Conservation (phyloP, 495 filamentous ascomycete genomes). For the Achaetomiella virescens region DNA sequence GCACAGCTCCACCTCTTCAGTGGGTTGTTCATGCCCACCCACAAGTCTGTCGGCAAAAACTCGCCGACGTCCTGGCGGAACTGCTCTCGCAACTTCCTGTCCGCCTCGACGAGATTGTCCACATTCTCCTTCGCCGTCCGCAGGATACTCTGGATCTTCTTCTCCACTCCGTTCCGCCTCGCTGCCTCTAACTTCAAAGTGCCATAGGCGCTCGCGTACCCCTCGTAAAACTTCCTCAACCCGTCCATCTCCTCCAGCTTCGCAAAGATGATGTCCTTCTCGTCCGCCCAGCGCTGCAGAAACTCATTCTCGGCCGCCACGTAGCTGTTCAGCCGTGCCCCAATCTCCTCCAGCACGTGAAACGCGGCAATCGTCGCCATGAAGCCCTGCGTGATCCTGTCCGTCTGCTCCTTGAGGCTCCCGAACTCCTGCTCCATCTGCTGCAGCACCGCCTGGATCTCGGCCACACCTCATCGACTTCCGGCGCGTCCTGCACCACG, state of each 20-base stretch:
- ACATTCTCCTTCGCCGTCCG: constrained; percentile 69
- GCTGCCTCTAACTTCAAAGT: constrained; percentile 76
- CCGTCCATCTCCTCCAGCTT: constrained; percentile 68
- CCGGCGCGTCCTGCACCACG: constrained; percentile 71
- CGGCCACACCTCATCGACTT: constrained; percentile 84
- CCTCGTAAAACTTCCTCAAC: constrained; percentile 70
- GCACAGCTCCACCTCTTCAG: constrained; percentile 37
- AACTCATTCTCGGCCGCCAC: constrained; percentile 66
- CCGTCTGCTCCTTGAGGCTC: constrained; percentile 50
- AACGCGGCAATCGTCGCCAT: constrained; percentile 51
- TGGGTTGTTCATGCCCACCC: constrained; percentile 57
- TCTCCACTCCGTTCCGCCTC: constrained; percentile 61
- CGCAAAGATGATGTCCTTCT: constrained; percentile 59
- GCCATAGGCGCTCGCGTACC: constrained; percentile 78
- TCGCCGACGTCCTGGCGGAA: constrained; percentile 82
- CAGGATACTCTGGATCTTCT: constrained; percentile 65
- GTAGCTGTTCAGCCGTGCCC: constrained; percentile 58
- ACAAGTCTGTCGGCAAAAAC: constrained; percentile 82
- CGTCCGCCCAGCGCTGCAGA: constrained; percentile 65
- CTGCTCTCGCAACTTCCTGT: constrained; percentile 64
- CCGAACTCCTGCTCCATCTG: constrained; percentile 69
- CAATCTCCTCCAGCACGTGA: constrained; percentile 60
- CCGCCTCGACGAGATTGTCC: constrained; percentile 66
- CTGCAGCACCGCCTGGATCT: constrained; percentile 67
- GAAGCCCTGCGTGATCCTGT: constrained; percentile 47